Evolutionary conservation across 2,329 filamentous ascomycete species (phyloP).

Genomic region (Aspergillus glaucus): DNA sequence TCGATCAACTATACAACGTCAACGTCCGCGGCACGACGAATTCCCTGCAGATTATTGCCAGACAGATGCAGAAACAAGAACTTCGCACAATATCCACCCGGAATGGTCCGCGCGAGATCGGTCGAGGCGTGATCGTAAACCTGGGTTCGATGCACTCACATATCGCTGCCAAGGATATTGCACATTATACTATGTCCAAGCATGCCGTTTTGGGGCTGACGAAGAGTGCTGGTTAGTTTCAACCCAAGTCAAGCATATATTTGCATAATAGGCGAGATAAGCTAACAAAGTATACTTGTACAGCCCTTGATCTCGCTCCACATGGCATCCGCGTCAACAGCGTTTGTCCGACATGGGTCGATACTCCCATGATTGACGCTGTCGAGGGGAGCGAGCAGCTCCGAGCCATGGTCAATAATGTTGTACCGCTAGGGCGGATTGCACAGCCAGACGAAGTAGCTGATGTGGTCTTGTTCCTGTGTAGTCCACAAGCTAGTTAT

Average conservation of each 20-base stretch:
- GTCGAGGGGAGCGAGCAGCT: background rate
- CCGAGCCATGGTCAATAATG: background rate
- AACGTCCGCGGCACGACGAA: conserved; percentile 38
- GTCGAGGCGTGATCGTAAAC: conserved; percentile 34
- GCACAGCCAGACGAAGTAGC: conserved; percentile 3
- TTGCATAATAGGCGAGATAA: background rate
- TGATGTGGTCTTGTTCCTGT: conserved; percentile 3
- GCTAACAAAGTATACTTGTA: background rate
- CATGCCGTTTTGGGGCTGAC: conserved; percentile 42
- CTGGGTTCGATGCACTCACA: conserved; percentile 28
- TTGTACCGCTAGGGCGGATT: background rate
- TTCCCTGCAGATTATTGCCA: conserved; percentile 27
- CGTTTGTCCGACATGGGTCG: conserved; percentile 2
- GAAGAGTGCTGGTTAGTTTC: conserved; percentile 26
- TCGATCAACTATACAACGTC: conserved; percentile 29
- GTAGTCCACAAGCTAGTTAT: conserved; percentile 2
- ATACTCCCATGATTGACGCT: conserved; percentile 2
- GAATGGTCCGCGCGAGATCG: conserved; percentile 10
- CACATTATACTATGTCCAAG: conserved; percentile 37
- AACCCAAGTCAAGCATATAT: background rate
- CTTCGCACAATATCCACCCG: conserved; percentile 33
- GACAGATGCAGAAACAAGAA: conserved; percentile 10
- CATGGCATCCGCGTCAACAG: background rate
- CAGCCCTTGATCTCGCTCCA: background rate
- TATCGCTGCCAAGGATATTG: conserved; percentile 29